A percentile compares a stretch with the other conserved stretches of the same genome.
Evolutionary conservation across 2,329 filamentous ascomycete species (phyloP).

Genomic region (Aspergillus felis): DNA sequence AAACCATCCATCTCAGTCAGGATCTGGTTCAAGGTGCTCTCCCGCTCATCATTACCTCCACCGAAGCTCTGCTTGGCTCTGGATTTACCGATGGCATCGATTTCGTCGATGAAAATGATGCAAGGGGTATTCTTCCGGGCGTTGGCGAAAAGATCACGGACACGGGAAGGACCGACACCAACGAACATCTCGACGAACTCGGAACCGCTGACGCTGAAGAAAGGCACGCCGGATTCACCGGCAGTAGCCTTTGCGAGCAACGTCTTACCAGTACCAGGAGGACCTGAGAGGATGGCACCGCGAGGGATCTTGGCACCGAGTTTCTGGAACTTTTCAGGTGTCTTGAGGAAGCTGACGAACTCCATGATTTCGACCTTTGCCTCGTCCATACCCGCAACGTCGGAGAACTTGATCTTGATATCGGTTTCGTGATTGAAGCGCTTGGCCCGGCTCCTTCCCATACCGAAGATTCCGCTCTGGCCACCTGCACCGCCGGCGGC

Average conservation of each 20-base stretch:
- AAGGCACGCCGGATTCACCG: constrained; percentile 92
- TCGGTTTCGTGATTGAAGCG: constrained; percentile 96
- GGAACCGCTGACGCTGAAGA: constrained; percentile 97
- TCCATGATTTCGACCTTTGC: constrained; percentile 99
- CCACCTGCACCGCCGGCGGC: constrained; percentile 64
- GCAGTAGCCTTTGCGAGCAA: constrained; percentile 95
- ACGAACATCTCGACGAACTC: constrained; percentile 99
- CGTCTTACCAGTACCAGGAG: constrained; percentile 97
- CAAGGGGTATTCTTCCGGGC: constrained; percentile 95
- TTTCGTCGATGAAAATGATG: constrained; percentile 99
- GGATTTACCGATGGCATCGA: constrained; percentile 93
- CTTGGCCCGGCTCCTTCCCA: constrained; percentile 93
- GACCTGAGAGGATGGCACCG: constrained; percentile 93
- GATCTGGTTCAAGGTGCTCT: constrained; percentile 96
- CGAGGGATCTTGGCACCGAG: constrained; percentile 97
- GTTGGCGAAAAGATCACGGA: constrained; percentile 89
- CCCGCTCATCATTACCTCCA: constrained; percentile 93
- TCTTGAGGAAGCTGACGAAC: constrained; percentile 95
- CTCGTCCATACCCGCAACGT: constrained; percentile 97
- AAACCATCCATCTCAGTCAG: constrained; percentile 99
- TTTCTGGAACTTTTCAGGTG: constrained; percentile 86
- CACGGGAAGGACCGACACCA: constrained; percentile 92
- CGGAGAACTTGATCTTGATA: constrained; percentile 93
- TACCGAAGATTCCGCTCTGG: constrained; percentile 82
- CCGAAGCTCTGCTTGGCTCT: constrained; percentile 77